phyloP scores from a whole-genome alignment of 805 yeast genomes.

The Blastobotrys chiropterorum region DNA sequence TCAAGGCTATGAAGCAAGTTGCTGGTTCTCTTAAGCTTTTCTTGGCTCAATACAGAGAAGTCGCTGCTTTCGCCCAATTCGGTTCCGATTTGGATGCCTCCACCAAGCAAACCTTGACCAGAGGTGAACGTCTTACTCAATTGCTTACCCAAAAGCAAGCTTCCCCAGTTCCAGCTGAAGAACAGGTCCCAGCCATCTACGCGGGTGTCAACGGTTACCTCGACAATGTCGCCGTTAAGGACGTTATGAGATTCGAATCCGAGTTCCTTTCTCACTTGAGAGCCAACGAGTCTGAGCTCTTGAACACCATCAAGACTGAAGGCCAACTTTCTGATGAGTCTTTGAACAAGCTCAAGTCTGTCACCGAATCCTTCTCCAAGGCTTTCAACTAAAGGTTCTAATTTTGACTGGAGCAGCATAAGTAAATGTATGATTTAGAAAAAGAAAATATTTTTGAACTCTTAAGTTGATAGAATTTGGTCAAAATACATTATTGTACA shows the following conservation, averaged over 20 bases:
- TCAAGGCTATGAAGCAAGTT: constrained; percentile 99
- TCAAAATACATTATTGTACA: background rate
- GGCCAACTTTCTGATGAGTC: constrained; percentile 89
- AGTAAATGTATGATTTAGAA: background rate
- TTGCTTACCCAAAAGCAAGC: constrained; percentile 96
- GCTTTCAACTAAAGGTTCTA: constrained; percentile 46
- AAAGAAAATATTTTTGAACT: background rate
- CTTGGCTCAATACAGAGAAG: constrained; percentile 99
- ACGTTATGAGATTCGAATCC: constrained; percentile 86
- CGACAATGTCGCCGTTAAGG: constrained; percentile 76
- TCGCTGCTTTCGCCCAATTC: constrained; percentile 99
- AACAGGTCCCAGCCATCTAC: constrained; percentile 96
- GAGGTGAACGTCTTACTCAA: constrained; percentile 99
- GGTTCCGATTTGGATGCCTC: constrained; percentile 99
- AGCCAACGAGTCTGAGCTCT: constrained; percentile 79
- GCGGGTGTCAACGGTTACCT: constrained; percentile 99
- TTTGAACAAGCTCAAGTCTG: constrained; percentile 81
- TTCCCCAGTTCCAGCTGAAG: constrained; percentile 96
- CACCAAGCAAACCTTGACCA: constrained; percentile 95
- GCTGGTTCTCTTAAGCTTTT: constrained; percentile 99
- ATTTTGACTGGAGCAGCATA: background rate
- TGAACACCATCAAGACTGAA: constrained; percentile 75
- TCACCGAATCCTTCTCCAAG: constrained; percentile 88
- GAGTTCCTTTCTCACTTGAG: constrained; percentile 88
- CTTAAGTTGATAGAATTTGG: too few species aligned